Evolutionary conservation across 805 yeast species (phyloP).

Genomic region (Metschnikowia matae): DNA sequence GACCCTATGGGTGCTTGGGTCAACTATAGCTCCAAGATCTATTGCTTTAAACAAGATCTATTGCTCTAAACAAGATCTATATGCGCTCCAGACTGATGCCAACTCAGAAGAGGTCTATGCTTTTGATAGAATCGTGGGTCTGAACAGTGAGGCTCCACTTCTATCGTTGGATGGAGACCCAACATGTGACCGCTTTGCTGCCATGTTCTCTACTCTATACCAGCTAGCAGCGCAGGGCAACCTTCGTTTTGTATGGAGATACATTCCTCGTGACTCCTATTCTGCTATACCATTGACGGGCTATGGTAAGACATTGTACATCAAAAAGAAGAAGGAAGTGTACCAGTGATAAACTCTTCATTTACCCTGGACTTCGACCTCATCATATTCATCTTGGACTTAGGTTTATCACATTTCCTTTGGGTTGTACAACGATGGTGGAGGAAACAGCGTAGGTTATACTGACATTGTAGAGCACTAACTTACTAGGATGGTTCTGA

Average conservation of each 20-base stretch:
- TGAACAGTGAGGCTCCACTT: constrained; percentile 43
- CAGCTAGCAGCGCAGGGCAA: constrained; percentile 61
- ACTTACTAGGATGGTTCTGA: too few species aligned
- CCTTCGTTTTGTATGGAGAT: constrained; percentile 71
- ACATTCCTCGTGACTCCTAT: constrained; percentile 46
- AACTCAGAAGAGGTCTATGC: constrained; percentile 24
- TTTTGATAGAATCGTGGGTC: constrained; percentile 67
- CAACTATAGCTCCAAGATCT: constrained; percentile 44
- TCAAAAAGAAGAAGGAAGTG: constrained; percentile 6
- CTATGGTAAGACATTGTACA: constrained; percentile 47
- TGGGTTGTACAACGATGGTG: too few species aligned
- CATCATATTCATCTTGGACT: too few species aligned
- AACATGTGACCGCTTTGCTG: constrained; percentile 43
- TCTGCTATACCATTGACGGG: constrained; percentile 40
- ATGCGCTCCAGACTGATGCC: constrained; percentile 60
- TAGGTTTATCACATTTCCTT: too few species aligned
- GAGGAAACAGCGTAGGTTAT: too few species aligned
- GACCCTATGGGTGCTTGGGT: constrained; percentile 42
- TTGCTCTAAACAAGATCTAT: constrained; percentile 69
- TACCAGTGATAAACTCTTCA: too few species aligned
- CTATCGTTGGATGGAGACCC: constrained; percentile 68
- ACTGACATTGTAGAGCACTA: too few species aligned
- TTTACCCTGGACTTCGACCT: too few species aligned
- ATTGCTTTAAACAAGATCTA: too few species aligned
- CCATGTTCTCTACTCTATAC: constrained; percentile 55